Percentiles rank a stretch among this genome's conserved stretches.
Conservation (phyloP, 495 filamentous ascomycete genomes). For the Beverwykella pulmonaria region DNA sequence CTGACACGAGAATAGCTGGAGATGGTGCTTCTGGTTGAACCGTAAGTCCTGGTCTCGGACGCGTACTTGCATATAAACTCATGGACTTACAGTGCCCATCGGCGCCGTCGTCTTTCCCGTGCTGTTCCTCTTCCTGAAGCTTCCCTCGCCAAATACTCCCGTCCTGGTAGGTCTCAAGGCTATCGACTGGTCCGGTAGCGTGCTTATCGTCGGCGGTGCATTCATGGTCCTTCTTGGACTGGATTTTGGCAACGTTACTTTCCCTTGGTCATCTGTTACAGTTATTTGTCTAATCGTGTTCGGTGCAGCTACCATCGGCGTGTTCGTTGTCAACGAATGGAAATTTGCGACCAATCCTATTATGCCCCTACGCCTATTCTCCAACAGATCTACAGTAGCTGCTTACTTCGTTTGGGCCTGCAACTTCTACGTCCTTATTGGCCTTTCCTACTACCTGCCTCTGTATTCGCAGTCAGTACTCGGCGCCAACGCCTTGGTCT, state of each 20-base stretch:
- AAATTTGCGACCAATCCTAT: slow-evolving; percentile 21
- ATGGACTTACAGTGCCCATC: slow-evolving; percentile 8
- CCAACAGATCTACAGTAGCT: background rate
- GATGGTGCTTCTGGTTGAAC: slow-evolving; percentile 16
- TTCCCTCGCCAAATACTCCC: slow-evolving; percentile 25
- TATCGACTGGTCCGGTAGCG: slow-evolving; percentile 37
- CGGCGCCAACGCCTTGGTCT: background rate
- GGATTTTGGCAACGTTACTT: slow-evolving; percentile 26
- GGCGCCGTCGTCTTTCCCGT: slow-evolving; percentile 9
- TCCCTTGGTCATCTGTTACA: slow-evolving; percentile 30
- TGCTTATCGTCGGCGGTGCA: slow-evolving; percentile 22
- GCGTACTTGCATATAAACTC: background rate
- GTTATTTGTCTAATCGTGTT: slow-evolving; percentile 34
- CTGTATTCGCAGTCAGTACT: slow-evolving; percentile 22
- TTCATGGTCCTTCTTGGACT: slow-evolving; percentile 37
- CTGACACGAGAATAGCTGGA: slow-evolving; percentile 15
- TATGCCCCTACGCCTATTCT: slow-evolving; percentile 18
- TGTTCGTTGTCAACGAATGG: slow-evolving; percentile 33
- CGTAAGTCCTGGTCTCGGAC: background rate
- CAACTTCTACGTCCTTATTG: background rate
- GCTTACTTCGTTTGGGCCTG: background rate
- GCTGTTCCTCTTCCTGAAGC: slow-evolving; percentile 25
- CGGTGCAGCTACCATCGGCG: slow-evolving; percentile 7
- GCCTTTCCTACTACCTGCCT: slow-evolving; percentile 20
- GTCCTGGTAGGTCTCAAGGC: slow-evolving; percentile 24